Base-by-base conservation (phyloP, 495 filamentous ascomycete genomes). In the Penicillium atrosanguineum region DNA sequence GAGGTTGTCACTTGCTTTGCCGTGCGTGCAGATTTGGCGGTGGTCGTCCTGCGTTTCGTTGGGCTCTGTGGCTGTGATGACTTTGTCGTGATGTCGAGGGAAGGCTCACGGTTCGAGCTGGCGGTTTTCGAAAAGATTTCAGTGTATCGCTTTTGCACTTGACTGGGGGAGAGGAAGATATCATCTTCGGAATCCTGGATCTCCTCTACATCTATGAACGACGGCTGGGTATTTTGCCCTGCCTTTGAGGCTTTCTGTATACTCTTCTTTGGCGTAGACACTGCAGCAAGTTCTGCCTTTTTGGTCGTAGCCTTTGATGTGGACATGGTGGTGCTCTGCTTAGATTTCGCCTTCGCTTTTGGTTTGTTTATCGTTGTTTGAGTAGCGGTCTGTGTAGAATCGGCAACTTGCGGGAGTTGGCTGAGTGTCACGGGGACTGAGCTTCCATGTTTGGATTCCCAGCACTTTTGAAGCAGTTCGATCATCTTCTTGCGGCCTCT, bases 401-500 rank as follows among this genome's bases (percentile, higher is more conserved):
- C 4, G 6, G 8, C 23, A 20, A 11, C 23, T 11, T 34, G 31
- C 16, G 16, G 38, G 19, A 7, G 23, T 44, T 16, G 12, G 16
- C 12, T 23, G 0, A 6, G n/a, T 9, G 20, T 18, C 26, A n/a
- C 38, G 15, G 48, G 28, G n/a, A 5, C 29, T 19, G 39, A 23
- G 8, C 42, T 60, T 8, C 64, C 64, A 46, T 73, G 60, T 46
- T 77, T 74, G 29, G 75, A 76, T 50, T 79, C 67, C 89, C 90
- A 95, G 62, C 90, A 94, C 60, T 82, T 82, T 47, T 89, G 72
- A 6, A 94, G 70, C 12, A 90, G 63, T 12, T 81, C 71, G 29
- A 94, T 86, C 87, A 89, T 90, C 11, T 82, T 79, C 48, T 80
- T 73, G 16, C 89, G 80, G 47, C 75, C 83, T 61, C 83, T 90